These are phyloP conservation scores for Alternaria solani DNA, from an alignment of 2,329 filamentous ascomycete species.

Conservation along the genomic window DNA sequence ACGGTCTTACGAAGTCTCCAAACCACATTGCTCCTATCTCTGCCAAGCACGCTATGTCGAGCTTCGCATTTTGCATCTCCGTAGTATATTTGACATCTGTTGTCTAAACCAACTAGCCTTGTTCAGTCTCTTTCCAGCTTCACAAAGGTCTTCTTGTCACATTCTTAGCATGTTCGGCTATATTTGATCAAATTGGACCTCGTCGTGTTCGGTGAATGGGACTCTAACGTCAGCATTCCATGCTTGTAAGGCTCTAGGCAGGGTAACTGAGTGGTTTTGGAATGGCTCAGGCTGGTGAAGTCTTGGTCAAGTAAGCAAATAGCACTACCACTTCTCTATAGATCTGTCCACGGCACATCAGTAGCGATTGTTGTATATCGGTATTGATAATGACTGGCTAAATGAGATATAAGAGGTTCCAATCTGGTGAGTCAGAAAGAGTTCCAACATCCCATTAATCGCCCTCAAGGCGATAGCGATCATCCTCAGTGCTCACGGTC, in stretches of 20 bases:
- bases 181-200: neutral
- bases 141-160: neutral
- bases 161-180: neutral
- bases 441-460: neutral
- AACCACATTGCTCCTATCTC: neutral
- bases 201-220: neutral
- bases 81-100: neutral
- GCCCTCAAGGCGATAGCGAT: neutral
- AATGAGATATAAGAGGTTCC: neutral
- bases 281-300: neutral
- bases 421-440: neutral
- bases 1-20: neutral
- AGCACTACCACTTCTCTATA: neutral
- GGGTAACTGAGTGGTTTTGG: neutral
- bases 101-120: fast-evolving
- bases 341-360: neutral
- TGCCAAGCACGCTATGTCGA: neutral
- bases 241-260: neutral
- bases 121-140: neutral
- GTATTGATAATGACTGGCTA: neutral
- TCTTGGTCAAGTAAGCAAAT: neutral
- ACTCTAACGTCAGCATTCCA: neutral
- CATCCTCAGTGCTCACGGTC: neutral
- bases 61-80: neutral
- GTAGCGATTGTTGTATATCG: neutral